Base-by-base conservation (phyloP, 2,329 filamentous ascomycete species). In the Aspergillus nomiae region DNA sequence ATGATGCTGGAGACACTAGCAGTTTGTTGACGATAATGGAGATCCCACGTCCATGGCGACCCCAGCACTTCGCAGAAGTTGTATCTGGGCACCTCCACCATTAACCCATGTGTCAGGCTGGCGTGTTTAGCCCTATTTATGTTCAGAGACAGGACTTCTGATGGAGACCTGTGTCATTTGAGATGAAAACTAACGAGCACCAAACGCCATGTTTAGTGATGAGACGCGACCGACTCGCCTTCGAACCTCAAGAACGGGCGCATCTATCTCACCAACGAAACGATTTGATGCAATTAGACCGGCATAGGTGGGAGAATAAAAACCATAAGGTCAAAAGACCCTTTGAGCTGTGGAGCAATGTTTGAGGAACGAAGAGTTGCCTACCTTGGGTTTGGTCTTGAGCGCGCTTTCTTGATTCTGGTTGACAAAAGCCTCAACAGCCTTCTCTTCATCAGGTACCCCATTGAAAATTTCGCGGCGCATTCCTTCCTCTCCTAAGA, bases 301-400 rank as follows among this genome's bases (percentile, higher is more conserved):
- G n/a, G 34, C 10, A 38, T 9, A 26, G 21, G 34, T 10, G n/a
- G 16, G 38, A 10, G 11, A 34, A 51, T n/a, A 51, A 19, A 3
- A 32, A n/a, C 4, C 34, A 11, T 6, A 51, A 34, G 16, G 19
- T 21, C 28, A 51, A n/a, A 34, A 32, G 48, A 21, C 19, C 19
- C 28, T 10, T 51, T 12, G 26, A 30, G 48, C 28, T 19, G 41
- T 30, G 46, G 26, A 32, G 19, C 14, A 43, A 56, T 58, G 56
- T 32, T 26, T 43, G 38, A 45, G 54, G 34, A 58, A 5, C 19
- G 30, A 48, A 61, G 32, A 61, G 53, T 34, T 12, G 80, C 85
- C 76, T 76, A 92, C 92, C 87, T 94, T 94, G 5, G 94, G 94
- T 73, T 90, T 89, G 43, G 87, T 94, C 83, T 96, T 96, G 57